phyloP scores from a whole-genome alignment of 1,139 yeast species.

The Pichia sp. region DNA sequence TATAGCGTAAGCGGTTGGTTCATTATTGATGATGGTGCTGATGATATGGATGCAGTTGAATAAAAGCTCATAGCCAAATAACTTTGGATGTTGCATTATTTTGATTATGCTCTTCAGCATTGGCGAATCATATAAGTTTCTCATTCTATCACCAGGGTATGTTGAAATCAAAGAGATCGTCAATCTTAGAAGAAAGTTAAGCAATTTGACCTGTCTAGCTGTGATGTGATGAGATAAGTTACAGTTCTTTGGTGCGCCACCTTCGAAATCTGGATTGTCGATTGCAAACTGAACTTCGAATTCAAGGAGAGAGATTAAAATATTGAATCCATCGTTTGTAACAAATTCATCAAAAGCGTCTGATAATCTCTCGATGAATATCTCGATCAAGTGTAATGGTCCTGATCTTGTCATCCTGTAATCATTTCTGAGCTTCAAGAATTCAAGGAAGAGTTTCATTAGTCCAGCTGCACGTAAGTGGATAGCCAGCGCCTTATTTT shows the following conservation, averaged over 20 bases:
- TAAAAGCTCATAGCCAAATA: slow-evolving; percentile 67
- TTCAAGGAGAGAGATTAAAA: slow-evolving; percentile 55
- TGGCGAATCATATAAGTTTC: slow-evolving; percentile 82
- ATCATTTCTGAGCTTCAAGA: slow-evolving; percentile 45
- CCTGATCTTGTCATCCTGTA: slow-evolving; percentile 57
- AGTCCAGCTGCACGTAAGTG: slow-evolving; percentile 65
- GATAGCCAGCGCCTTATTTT: slow-evolving; percentile 42
- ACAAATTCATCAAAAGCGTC: slow-evolving; percentile 55
- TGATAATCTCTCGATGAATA: slow-evolving; percentile 41
- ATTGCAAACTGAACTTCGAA: slow-evolving; percentile 63
- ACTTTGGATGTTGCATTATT: slow-evolving; percentile 48
- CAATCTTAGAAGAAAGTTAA: slow-evolving; percentile 50
- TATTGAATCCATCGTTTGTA: slow-evolving; percentile 56
- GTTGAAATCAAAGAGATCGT: slow-evolving; percentile 59
- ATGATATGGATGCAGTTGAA: slow-evolving; percentile 61
- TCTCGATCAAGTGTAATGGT: slow-evolving; percentile 55
- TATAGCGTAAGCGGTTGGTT: slow-evolving; percentile 83
- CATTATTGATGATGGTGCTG: slow-evolving; percentile 74
- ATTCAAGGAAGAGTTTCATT: slow-evolving; percentile 56
- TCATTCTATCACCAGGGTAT: slow-evolving; percentile 76
- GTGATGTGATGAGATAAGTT: slow-evolving; percentile 52
- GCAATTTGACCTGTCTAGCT: slow-evolving; percentile 56
- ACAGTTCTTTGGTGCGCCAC: slow-evolving; percentile 45
- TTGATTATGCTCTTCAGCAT: slow-evolving; percentile 54
- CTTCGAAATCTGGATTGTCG: slow-evolving; percentile 43